Base-by-base conservation (phyloP, 768 basidiomycete species). In the Tylopilus vinaceipallidus region DNA sequence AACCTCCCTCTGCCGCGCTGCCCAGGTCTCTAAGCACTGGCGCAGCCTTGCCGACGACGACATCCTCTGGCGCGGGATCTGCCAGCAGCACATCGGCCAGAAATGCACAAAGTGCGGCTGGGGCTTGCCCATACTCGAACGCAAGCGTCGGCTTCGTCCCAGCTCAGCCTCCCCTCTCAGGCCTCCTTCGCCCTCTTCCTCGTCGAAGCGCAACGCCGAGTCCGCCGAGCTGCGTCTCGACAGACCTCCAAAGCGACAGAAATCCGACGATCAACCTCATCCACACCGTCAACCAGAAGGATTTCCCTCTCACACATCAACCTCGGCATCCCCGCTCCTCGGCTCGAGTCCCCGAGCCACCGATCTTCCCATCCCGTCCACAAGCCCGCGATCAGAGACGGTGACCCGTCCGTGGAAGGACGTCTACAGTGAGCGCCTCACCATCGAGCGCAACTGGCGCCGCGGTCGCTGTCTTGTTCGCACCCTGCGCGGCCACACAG, bases 51-150 rank as follows among this genome's bases (percentile, higher is more conserved):
- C 95, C 0, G 95, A 98, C 70, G 95, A 98, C 65, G 91, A 99
- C 60, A 75, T 93, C 39, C 80, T 99, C 42, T 99, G 97, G 97
- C 79, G 87, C 34, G 84, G 85, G 19, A 98, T 99, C 65, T 98
- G 97, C 67, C 92, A 95, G 64, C 97, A 99, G 66, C 97, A 99
- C 54, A 98, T 99, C 47, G 95, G 95, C 17, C 86, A 93, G 61
- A 95, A 93, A 62, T 99, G 97, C 61, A 82, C 79, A 59, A 97
- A 95, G 68, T 98, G 97, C 59, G 97, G 97, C 3, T 98, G 95
- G 95, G 95, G 94, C 16, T 74, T 99, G 38, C 97, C 97, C 14
- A 76, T 97, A 30, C 75, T 99, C 19, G 91, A 95, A 67, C 85
- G 82, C 62, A 82, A 81, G 55, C 77, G 84, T 22, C 55, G 70